Conservation (phyloP, 2,329 filamentous ascomycete genomes). For the Pseudocercospora pini-densiflorae region DNA sequence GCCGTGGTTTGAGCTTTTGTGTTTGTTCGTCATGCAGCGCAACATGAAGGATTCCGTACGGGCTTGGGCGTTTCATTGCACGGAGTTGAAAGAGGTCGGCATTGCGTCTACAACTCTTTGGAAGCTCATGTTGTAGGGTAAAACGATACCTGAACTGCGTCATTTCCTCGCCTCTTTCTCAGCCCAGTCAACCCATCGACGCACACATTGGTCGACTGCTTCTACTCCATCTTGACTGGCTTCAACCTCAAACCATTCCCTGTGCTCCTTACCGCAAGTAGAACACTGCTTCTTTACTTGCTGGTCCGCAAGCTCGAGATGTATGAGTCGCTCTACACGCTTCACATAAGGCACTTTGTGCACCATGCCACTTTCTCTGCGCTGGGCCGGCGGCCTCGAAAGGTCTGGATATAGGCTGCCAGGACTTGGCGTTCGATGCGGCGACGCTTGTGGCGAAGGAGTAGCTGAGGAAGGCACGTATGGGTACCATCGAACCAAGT, state of each 20-base stretch:
- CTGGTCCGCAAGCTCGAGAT: conserved; percentile 76
- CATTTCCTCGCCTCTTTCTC: conserved; percentile 25
- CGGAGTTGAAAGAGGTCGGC: neutral
- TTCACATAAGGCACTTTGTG: conserved; percentile 84
- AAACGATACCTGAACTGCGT: neutral
- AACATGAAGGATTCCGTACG: neutral
- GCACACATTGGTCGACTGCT: conserved; percentile 72
- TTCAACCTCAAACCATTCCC: conserved; percentile 94
- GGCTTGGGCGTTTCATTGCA: neutral
- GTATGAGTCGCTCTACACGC: conserved; percentile 86
- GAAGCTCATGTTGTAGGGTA: neutral
- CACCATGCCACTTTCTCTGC: conserved; percentile 37
- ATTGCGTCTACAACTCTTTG: neutral
- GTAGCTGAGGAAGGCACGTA: conserved; percentile 58
- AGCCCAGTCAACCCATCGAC: conserved; percentile 84
- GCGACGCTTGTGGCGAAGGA: conserved; percentile 29
- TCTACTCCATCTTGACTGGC: conserved; percentile 72
- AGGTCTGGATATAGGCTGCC: conserved; percentile 36
- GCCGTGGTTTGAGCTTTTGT: neutral
- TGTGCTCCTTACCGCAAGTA: conserved; percentile 81
- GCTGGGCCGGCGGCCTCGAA: conserved; percentile 29
- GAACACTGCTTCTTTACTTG: conserved; percentile 68
- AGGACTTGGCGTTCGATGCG: conserved; percentile 6
- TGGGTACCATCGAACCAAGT: conserved; percentile 89
- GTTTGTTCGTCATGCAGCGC: neutral